Base-by-base conservation (phyloP, 352 stramenopile genomes). In the Globisporangium orthogonon region DNA sequence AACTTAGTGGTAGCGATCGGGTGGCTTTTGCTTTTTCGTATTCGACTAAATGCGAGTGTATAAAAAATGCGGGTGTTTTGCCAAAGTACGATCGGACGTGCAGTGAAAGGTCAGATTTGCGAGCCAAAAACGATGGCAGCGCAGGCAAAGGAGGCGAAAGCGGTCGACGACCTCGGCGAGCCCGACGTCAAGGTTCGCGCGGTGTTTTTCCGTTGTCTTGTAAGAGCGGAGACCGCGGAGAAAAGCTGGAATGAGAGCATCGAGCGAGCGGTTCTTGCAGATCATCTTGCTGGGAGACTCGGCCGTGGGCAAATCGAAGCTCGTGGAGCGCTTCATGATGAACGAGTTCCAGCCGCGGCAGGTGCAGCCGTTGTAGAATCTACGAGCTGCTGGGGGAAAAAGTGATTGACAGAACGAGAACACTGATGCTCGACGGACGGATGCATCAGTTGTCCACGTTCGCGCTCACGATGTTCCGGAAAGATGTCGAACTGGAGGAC, bases 291-390 rank as follows among this genome's bases (percentile, higher is more conserved):
- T 98, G 41, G 93, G 93, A 7, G 95, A 98, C 66, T 97, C 89
- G 58, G 95, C 93, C 7, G 94, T 98, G 31, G 95, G 95, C 47
- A 98, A 98, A 73, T 96, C 84, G 40, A 98, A 98, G 71, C 76
- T 98, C 30, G 87, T 98, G 40, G 95, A 98, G 65, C 77, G 93
- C 46, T 98, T 95, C 67, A 89, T 98, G 60, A 97, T 97, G 78
- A 94, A 98, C 73, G 91, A 98, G 60, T 98, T 98, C 61, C 90
- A 97, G 69, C 91, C 93, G 13, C 76, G 90, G 23, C 87, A 92
- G 70, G 79, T 89, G 4, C 44, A 13, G 23, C 23, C 23, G 23
- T 23, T 23, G 23, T 37, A 37, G 33, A 37, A 37, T 37, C 33
- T 37, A 37, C 4, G 33, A 37, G 33, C 23, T 23, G 33, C 6